Conservation (phyloP, 441 rosid genomes). For the Syzygium malaccense region DNA sequence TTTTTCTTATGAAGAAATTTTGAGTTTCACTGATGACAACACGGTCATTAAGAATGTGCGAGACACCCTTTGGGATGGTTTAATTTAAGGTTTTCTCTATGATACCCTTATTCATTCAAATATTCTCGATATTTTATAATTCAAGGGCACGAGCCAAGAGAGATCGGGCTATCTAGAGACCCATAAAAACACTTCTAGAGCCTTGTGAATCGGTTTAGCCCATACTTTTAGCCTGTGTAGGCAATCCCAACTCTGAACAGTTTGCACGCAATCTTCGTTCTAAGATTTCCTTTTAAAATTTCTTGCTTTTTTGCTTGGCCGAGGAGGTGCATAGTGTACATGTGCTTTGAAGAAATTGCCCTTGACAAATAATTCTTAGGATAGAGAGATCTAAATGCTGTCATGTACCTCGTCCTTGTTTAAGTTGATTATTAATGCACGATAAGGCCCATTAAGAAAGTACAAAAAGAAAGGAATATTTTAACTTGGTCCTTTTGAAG, state of each 20-base stretch:
- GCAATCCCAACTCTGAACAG: rapidly evolving
- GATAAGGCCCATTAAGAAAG: not conserved
- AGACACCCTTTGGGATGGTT: no score
- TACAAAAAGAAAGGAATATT: not conserved
- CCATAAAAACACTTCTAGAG: not conserved
- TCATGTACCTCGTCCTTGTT: not conserved
- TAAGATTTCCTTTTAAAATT: not conserved
- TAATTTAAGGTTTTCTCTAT: not conserved
- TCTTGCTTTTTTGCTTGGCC: not conserved
- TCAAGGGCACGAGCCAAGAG: rapidly evolving
- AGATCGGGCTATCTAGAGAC: not conserved
- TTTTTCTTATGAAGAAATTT: not conserved
- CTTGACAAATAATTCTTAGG: not conserved
- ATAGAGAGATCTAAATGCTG: not conserved
- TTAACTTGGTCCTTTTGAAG: not conserved
- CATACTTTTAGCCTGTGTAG: not conserved
- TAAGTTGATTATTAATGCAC: not conserved
- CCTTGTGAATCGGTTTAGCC: rapidly evolving
- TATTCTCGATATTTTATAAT: not conserved
- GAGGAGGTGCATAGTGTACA: not conserved
- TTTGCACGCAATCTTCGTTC: not conserved
- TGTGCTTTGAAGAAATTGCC: not conserved
- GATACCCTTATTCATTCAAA: not conserved
- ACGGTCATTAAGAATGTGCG: not conserved
- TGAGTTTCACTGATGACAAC: not conserved